Conservation (phyloP, 2,329 filamentous ascomycete species). For the Achaetomium macrosporum region DNA sequence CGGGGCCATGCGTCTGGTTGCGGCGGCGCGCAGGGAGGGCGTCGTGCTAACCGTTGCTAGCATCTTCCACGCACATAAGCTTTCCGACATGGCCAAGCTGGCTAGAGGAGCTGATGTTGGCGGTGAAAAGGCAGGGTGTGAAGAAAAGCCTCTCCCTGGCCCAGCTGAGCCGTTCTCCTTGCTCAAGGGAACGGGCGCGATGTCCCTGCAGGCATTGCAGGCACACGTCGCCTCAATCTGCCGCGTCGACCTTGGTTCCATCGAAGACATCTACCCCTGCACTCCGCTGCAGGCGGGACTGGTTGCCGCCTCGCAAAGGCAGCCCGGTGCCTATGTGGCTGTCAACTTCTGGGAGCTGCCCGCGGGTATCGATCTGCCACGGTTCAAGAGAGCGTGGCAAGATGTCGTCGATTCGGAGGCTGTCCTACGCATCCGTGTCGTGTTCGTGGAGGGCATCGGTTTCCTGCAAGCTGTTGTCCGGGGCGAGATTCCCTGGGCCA, state of each 20-base stretch:
- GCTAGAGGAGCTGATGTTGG: not conserved
- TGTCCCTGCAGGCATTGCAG: conserved; percentile 3
- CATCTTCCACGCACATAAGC: conserved; percentile 20
- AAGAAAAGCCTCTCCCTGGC: not conserved
- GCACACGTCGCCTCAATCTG: conserved; percentile 27
- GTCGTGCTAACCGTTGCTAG: conserved; percentile 20
- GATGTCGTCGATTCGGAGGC: not conserved
- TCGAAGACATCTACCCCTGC: conserved; percentile 38
- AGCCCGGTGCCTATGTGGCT: conserved; percentile 47
- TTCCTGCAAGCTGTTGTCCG: conserved; percentile 22
- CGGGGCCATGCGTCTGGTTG: conserved; percentile 40
- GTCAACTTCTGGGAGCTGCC: conserved; percentile 40
- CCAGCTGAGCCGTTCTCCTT: conserved; percentile 8
- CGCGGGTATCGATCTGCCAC: conserved; percentile 1
- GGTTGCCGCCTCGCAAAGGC: conserved; percentile 46
- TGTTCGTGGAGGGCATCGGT: conserved; percentile 9
- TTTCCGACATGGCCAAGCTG: conserved; percentile 25
- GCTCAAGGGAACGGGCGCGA: not conserved
- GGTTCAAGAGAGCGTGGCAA: conserved; percentile 16
- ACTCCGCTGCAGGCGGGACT: conserved; percentile 33
- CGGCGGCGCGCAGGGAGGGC: conserved; percentile 25
- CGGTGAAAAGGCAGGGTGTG: not conserved
- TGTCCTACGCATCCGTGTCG: conserved; percentile 16
- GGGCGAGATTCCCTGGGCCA: conserved; percentile 12
- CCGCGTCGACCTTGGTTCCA: conserved; percentile 23